Evolutionary conservation across 2,329 filamentous ascomycete genomes (phyloP).

Genomic region (Madurella fahalii): DNA sequence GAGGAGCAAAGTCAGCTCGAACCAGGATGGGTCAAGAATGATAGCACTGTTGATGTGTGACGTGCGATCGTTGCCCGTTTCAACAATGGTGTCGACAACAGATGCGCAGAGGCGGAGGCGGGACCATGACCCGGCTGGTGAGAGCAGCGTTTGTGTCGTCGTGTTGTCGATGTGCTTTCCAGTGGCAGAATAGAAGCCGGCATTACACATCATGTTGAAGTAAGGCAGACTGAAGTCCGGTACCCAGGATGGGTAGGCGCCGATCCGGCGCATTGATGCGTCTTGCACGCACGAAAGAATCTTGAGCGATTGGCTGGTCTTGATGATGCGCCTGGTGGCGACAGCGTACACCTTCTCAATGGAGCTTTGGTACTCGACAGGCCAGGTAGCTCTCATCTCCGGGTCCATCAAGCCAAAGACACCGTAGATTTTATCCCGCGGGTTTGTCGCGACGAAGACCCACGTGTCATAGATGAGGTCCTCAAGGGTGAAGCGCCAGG

Average conservation of each 20-base stretch:
- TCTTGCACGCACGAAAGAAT: conserved; percentile 16
- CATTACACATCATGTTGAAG: conserved; percentile 16
- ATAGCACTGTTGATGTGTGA: conserved; percentile 11
- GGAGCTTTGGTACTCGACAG: conserved; percentile 10
- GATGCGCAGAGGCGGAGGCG: conserved; percentile 3
- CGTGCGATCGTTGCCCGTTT: conserved; percentile 5
- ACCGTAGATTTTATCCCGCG: conserved; percentile 16
- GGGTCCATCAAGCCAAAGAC: conserved; percentile 8
- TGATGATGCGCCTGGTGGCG: conserved; percentile 5
- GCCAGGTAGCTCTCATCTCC: background rate
- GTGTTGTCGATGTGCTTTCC: background rate
- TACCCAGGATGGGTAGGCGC: conserved; percentile 8
- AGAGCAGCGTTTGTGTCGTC: background rate
- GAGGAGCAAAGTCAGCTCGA: conserved; percentile 12
- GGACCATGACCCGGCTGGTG: conserved; percentile 1
- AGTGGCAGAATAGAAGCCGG: conserved; percentile 1
- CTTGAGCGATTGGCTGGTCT: conserved; percentile 3
- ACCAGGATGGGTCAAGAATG: conserved; percentile 15
- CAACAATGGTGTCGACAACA: conserved; percentile 12
- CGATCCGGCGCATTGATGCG: conserved; percentile 6
- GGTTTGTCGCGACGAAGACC: conserved; percentile 11
- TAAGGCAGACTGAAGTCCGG: conserved; percentile 16
- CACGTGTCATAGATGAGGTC: conserved; percentile 12
- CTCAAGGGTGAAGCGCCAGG: conserved; percentile 6
- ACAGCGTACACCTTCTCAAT: conserved; percentile 7